A percentile compares a stretch with the other conserved stretches of the same genome.
Evolutionary conservation across 768 basidiomycete genomes (phyloP).

Genomic region (Calocera cornea): DNA sequence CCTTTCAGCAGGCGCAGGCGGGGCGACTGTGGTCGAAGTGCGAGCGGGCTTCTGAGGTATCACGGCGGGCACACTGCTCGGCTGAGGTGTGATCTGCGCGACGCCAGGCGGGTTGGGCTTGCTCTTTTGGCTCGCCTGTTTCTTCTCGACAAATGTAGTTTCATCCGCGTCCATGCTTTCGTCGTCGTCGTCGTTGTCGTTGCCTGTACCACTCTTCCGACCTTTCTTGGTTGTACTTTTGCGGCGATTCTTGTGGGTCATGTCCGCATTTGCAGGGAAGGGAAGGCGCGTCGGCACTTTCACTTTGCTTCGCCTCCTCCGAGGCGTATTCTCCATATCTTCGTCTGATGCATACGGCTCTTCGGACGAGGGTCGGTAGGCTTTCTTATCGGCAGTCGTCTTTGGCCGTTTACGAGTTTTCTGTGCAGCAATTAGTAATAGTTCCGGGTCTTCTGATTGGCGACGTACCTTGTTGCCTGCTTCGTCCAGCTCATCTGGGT

Average conservation of each 20-base stretch:
- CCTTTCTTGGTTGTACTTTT: not conserved
- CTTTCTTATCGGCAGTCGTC: not conserved
- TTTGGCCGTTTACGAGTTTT: not conserved
- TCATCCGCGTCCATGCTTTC: not conserved
- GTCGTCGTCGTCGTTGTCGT: not conserved
- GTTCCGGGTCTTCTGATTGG: not conserved
- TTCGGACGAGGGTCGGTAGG: not conserved
- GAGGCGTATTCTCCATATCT: not conserved
- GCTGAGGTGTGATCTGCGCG: not conserved
- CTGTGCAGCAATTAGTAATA: not conserved
- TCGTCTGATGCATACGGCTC: not conserved
- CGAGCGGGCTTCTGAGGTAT: not conserved
- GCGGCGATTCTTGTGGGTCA: slow-evolving; percentile 1
- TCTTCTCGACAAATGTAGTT: not conserved
- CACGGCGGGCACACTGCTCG: not conserved
- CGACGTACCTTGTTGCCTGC: not conserved
- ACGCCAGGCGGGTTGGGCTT: not conserved
- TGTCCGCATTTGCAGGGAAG: not conserved
- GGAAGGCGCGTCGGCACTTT: not conserved
- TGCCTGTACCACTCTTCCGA: not conserved
- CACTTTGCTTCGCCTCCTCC: not conserved
- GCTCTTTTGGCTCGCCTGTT: not conserved
- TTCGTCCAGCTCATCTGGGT: not conserved
- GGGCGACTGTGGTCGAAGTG: not conserved
- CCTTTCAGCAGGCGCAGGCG: not conserved